phyloP scores from a whole-genome alignment of 495 filamentous ascomycete genomes.

The Penicillium fimorum region DNA sequence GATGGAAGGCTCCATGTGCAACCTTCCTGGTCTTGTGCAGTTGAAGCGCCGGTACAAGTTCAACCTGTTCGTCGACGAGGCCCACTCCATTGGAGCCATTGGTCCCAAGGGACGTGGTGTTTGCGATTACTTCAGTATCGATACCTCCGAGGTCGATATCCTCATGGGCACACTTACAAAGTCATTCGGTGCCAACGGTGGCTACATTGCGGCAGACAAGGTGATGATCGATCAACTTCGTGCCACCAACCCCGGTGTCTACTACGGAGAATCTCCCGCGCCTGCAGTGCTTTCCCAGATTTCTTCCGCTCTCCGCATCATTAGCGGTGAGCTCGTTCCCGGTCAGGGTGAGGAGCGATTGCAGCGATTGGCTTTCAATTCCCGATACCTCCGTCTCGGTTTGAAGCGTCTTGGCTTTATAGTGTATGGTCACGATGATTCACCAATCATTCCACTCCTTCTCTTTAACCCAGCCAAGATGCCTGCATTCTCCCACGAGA shows the following conservation, averaged over 20 bases:
- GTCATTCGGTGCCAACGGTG: slow-evolving; percentile 97
- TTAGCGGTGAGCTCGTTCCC: slow-evolving; percentile 79
- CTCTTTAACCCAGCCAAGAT: slow-evolving; percentile 98
- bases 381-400: slow-evolving; percentile 91
- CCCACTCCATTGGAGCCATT: slow-evolving; percentile 92
- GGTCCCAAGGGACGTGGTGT: slow-evolving; percentile 87
- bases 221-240: slow-evolving; percentile 88
- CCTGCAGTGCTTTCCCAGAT: slow-evolving; percentile 90
- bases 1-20: slow-evolving; percentile 98
- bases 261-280: slow-evolving; percentile 84
- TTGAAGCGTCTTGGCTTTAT: slow-evolving; percentile 97
- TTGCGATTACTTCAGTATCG: slow-evolving; percentile 94
- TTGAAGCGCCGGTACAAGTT: slow-evolving; percentile 97
- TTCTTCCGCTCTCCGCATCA: slow-evolving; percentile 75
- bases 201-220: slow-evolving; percentile 90
- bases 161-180: slow-evolving; percentile 98
- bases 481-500: slow-evolving; percentile 96
- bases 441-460: slow-evolving; percentile 89
- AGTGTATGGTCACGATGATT: slow-evolving; percentile 95
- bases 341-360: slow-evolving; percentile 95
- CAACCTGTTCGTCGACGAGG: slow-evolving; percentile 91
- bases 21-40: slow-evolving; percentile 79
- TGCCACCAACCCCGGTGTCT: slow-evolving; percentile 76
- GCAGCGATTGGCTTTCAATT: slow-evolving; percentile 97
- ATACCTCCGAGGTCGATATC: slow-evolving; percentile 85